A percentile compares a stretch with the other conserved stretches of the same genome.
phyloP scores from a whole-genome alignment of 2,329 filamentous ascomycete genomes.

The Aspergillus puulaauensis region DNA sequence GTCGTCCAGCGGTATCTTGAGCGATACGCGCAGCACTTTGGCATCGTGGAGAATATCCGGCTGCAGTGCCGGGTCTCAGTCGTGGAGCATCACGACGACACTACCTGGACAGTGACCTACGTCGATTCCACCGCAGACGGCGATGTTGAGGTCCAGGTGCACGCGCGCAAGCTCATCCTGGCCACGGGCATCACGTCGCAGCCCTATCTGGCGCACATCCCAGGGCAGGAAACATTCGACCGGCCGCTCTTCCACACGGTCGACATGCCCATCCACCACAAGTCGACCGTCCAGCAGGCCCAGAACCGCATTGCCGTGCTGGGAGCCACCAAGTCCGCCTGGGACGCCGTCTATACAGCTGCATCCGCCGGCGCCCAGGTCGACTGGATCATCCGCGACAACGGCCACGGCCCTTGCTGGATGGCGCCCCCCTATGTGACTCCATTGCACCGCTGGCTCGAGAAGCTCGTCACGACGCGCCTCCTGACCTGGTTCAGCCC shows the following conservation, averaged over 20 bases:
- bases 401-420: constrained; percentile 43
- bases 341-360: constrained; percentile 62
- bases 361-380: constrained; percentile 53
- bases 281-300: constrained; percentile 28
- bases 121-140: background rate
- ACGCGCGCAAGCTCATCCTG: constrained; percentile 56
- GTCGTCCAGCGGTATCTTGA: constrained; percentile 59
- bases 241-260: constrained; percentile 59
- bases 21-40: constrained; percentile 55
- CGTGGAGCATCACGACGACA: constrained; percentile 44
- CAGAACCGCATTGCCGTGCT: constrained; percentile 49
- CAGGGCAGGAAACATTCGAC: constrained; percentile 51
- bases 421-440: constrained; percentile 58
- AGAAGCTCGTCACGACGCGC: constrained; percentile 66
- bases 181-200: constrained; percentile 62
- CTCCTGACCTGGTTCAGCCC: constrained; percentile 73
- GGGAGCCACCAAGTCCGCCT: constrained; percentile 62
- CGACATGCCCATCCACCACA: constrained; percentile 47
- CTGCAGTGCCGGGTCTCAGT: constrained; percentile 53
- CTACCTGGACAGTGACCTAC: constrained; percentile 5
- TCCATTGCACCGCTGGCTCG: constrained; percentile 65
- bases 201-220: constrained; percentile 55
- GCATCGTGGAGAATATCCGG: constrained; percentile 49
- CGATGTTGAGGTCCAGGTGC: constrained; percentile 12
- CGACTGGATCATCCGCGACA: constrained; percentile 43